These are phyloP conservation scores for Rhizophagus clarus DNA, from an alignment of 192 early-diverging fungal genomes.

Conservation along the genomic window DNA sequence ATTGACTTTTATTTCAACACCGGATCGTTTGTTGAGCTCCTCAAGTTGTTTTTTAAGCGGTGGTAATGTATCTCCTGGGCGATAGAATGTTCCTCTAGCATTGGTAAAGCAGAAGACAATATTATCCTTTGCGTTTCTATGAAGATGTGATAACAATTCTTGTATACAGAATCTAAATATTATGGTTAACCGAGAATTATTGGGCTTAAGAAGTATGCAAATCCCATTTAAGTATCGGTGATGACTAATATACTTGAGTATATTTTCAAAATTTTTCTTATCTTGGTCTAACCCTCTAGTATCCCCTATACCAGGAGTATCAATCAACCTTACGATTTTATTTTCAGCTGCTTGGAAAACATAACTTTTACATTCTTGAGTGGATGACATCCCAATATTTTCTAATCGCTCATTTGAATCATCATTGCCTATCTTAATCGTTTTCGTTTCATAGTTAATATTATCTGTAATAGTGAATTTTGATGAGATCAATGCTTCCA, in stretches of 20 bases:
- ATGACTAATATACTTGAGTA: constrained; percentile 15
- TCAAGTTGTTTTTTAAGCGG: too few species aligned
- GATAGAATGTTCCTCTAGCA: constrained; percentile 34
- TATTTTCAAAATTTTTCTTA: constrained; percentile 36
- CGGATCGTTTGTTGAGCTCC: constrained; percentile 15
- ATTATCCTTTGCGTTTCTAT: constrained; percentile 36
- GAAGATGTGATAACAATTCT: constrained; percentile 33
- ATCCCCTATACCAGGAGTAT: constrained; percentile 38
- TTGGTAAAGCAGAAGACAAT: constrained; percentile 41
- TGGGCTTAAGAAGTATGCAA: constrained; percentile 34
- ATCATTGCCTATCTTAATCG: too few species aligned
- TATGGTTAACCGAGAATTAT: constrained; percentile 28
- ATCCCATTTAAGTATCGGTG: constrained; percentile 31
- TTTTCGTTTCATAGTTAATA: too few species aligned
- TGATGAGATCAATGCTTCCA: constrained; percentile 30
- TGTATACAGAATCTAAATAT: constrained; percentile 36
- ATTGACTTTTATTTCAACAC: constrained; percentile 21
- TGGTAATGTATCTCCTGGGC: constrained; percentile 37
- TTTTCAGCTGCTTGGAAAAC: constrained; percentile 30
- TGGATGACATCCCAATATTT: too few species aligned
- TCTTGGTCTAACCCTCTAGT: constrained; percentile 34
- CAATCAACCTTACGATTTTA: constrained; percentile 33
- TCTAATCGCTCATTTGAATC: too few species aligned
- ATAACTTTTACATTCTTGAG: too few species aligned
- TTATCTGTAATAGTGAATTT: constrained; percentile 23